Base-by-base conservation (phyloP, 441 rosid species). In the Gossypium gossypioides region DNA sequence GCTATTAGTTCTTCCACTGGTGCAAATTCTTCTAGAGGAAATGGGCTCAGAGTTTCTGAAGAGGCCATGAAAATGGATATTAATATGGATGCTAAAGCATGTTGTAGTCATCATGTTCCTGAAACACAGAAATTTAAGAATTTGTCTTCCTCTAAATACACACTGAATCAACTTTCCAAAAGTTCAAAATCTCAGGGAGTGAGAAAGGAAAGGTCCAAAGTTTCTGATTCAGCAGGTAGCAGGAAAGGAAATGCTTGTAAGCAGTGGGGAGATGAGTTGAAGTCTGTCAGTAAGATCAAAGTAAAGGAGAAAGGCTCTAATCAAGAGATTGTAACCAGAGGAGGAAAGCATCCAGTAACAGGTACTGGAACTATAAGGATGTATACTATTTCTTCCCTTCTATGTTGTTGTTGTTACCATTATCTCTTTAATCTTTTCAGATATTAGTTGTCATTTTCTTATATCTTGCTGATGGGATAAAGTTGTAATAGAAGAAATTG, bases 201-300 rank as follows among this genome's bases (percentile, higher is more conserved):
- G 75, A 78, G 79, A 61, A 84, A 82, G 77, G 84, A 81, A 58
- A 82, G 69, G 69, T 85, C 91, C 76, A 84, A 77, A 82, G 71
- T 19, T 57, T 80, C 88, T 68, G 76, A 71, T 34, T 76, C 84
- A 55, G 71, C 74, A 44, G 85, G 78, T 77, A 84, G 77, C 84
- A 76, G 74, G 79, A 82, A 79, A 70, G 80, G 68, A 76, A 79
- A 67, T 78, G 72, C 75, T 72, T 72, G 72, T 71, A 84, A 72
- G 59, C 78, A 32, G 68, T 79, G 74, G 68, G 86, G 60, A 74
- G 78, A 75, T 50, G 80, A 78, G 48, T 78, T 3, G 44, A 84
- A 82, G 79, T 80, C 84, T 8, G 73, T 58, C 66, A 75, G 73
- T 52, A 78, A 74, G 82, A 79, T 77, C 52, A 76, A 75, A 67